These are phyloP conservation scores for Aureobasidium sp. DNA, from an alignment of 2,329 filamentous ascomycete species.

Conservation along the genomic window DNA sequence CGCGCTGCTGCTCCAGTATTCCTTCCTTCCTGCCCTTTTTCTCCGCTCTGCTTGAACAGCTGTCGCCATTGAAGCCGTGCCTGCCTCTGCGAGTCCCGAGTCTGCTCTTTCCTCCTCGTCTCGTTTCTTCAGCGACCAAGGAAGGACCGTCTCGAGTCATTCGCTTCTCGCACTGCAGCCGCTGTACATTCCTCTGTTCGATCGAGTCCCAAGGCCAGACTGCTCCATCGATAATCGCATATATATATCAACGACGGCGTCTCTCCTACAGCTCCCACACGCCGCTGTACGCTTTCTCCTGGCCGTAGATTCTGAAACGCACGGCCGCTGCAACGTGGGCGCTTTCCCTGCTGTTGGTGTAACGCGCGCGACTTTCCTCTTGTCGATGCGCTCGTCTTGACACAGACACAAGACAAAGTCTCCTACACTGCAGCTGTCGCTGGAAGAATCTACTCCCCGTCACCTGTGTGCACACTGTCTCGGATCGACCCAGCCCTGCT, in stretches of 20 bases:
- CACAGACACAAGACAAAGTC: slow-evolving; percentile 3
- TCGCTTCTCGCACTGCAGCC: slow-evolving; percentile 8
- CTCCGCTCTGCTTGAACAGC: slow-evolving; percentile 12
- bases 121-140: neutral
- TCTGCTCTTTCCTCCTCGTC: neutral
- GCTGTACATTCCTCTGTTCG: slow-evolving; percentile 2
- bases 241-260: neutral
- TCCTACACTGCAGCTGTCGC: neutral
- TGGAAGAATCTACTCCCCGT: neutral
- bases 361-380: slow-evolving; percentile 14
- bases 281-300: neutral
- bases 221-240: neutral
- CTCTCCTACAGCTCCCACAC: neutral
- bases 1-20: slow-evolving; percentile 6
- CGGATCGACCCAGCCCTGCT: neutral
- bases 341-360: slow-evolving; percentile 12
- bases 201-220: neutral
- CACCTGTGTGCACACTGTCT: neutral
- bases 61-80: slow-evolving; percentile 2
- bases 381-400: slow-evolving; percentile 9
- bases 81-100: neutral
- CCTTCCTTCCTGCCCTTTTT: slow-evolving; percentile 12
- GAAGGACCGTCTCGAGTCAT: neutral
- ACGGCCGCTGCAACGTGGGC: slow-evolving; percentile 16
- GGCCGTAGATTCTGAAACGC: slow-evolving; percentile 3